A percentile compares a stretch with the other conserved stretches of the same genome.
phyloP scores from a whole-genome alignment of 495 filamentous ascomycete genomes.

The Tuber magnatum region DNA sequence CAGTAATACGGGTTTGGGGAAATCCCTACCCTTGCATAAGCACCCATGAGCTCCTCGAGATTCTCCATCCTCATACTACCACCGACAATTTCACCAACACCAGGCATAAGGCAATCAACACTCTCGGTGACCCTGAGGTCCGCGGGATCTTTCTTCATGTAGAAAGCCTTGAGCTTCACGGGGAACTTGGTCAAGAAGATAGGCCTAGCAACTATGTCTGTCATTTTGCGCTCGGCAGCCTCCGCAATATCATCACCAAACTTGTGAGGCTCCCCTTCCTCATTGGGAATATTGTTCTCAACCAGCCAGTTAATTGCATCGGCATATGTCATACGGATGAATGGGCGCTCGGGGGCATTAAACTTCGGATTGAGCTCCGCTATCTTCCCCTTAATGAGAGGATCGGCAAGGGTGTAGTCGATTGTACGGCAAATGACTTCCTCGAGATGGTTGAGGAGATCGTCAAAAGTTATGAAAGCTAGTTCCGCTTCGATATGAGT shows the following conservation, averaged over 20 bases:
- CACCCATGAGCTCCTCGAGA: conserved; percentile 83
- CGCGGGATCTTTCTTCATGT: conserved; percentile 86
- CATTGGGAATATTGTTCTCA: conserved; percentile 82
- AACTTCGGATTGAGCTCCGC: conserved; percentile 85
- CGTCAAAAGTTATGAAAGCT: conserved; percentile 89
- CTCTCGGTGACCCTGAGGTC: conserved; percentile 91
- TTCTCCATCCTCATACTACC: conserved; percentile 94
- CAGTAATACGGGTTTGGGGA: conserved; percentile 86
- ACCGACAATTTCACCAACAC: conserved; percentile 94
- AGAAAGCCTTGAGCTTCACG: conserved; percentile 96
- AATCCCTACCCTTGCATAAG: conserved; percentile 81
- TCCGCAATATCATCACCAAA: conserved; percentile 99
- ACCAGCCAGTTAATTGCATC: conserved; percentile 92
- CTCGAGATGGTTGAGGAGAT: conserved; percentile 87
- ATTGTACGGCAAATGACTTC: conserved; percentile 81
- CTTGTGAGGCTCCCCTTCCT: conserved; percentile 77
- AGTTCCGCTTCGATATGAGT: conserved; percentile 96
- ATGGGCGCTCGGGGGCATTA: conserved; percentile 73
- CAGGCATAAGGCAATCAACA: conserved; percentile 92
- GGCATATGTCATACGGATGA: conserved; percentile 88
- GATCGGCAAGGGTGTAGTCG: conserved; percentile 64
- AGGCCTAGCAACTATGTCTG: conserved; percentile 85
- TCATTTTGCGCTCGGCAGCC: conserved; percentile 94
- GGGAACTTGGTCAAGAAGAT: conserved; percentile 98
- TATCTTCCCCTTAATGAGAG: conserved; percentile 59